Percentiles rank a stretch among this genome's conserved stretches.
Evolutionary conservation across 768 basidiomycete genomes (phyloP).

Genomic region (Boletus barrowsii): DNA sequence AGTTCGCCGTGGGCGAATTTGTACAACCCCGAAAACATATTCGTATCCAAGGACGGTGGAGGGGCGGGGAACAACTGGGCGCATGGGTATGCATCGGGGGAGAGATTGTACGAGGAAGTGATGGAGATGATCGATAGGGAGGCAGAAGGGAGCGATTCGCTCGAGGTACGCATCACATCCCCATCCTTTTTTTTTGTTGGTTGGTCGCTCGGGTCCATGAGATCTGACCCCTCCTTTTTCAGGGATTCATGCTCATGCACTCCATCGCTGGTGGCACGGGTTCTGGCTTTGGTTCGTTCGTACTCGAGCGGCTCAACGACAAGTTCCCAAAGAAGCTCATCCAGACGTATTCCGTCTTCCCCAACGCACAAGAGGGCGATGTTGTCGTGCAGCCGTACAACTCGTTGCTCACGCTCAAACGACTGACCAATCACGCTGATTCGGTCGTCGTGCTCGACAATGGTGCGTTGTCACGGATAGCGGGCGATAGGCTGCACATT

Average conservation of each 20-base stretch:
- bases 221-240: background rate
- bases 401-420: slow-evolving; percentile 86
- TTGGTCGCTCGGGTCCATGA: background rate
- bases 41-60: slow-evolving; percentile 94
- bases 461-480: slow-evolving; percentile 87
- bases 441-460: slow-evolving; percentile 98
- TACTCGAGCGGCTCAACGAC: slow-evolving; percentile 94
- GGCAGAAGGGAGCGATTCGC: slow-evolving; percentile 94
- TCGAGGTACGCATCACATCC: slow-evolving; percentile 64
- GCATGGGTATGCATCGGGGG: slow-evolving; percentile 88
- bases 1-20: slow-evolving; percentile 78
- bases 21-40: slow-evolving; percentile 98
- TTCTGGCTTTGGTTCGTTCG: slow-evolving; percentile 96
- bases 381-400: slow-evolving; percentile 99
- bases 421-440: slow-evolving; percentile 94
- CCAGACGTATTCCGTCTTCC: slow-evolving; percentile 98
- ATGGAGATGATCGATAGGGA: slow-evolving; percentile 99
- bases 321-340: slow-evolving; percentile 99
- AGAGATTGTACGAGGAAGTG: slow-evolving; percentile 89
- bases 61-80: slow-evolving; percentile 99
- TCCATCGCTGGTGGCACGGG: slow-evolving; percentile 99
- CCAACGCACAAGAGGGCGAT: slow-evolving; percentile 88
- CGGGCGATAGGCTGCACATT: slow-evolving; percentile 85
- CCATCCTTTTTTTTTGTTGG: background rate
- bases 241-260: slow-evolving; percentile 99